These are phyloP conservation scores for Hymenoscyphus scutula DNA, from an alignment of 2,329 filamentous ascomycete species.

Conservation along the genomic window DNA sequence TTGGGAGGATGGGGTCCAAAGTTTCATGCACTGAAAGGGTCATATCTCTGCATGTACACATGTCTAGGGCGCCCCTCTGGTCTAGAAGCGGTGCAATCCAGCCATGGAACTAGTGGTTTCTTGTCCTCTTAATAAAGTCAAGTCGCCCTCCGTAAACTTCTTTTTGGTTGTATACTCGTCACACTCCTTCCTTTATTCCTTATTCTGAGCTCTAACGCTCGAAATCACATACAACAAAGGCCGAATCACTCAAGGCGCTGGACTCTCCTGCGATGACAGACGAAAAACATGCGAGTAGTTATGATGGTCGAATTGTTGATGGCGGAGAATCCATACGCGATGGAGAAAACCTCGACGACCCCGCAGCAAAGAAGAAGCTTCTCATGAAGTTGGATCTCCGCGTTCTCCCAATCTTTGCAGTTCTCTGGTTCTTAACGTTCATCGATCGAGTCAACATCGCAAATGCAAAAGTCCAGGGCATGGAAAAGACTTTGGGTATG, in stretches of 20 bases:
- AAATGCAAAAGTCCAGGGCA: constrained; percentile 66
- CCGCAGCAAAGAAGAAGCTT: constrained; percentile 15
- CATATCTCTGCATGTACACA: too few relatives aligned
- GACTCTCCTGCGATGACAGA: background rate
- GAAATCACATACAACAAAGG: background rate
- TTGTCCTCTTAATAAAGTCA: background rate
- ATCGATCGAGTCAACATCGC: constrained; percentile 75
- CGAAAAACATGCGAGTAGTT: background rate
- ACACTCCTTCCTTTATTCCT: background rate
- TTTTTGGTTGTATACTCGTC: background rate
- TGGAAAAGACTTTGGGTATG: constrained; percentile 52
- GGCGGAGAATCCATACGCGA: background rate
- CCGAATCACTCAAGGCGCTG: background rate
- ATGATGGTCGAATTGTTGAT: background rate
- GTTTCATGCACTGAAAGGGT: background rate
- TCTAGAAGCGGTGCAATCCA: background rate
- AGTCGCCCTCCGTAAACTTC: background rate
- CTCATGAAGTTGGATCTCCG: constrained; percentile 16
- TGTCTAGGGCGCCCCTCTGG: background rate
- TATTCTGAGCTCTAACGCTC: background rate
- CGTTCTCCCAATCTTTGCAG: constrained; percentile 44
- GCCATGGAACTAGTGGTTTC: background rate
- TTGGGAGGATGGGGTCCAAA: background rate
- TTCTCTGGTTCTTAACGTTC: constrained; percentile 70
- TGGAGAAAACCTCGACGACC: constrained; percentile 15